Percentiles rank a stretch among this genome's conserved stretches.
Conservation (phyloP, 2,329 filamentous ascomycete species). For the Fusarium sp. region DNA sequence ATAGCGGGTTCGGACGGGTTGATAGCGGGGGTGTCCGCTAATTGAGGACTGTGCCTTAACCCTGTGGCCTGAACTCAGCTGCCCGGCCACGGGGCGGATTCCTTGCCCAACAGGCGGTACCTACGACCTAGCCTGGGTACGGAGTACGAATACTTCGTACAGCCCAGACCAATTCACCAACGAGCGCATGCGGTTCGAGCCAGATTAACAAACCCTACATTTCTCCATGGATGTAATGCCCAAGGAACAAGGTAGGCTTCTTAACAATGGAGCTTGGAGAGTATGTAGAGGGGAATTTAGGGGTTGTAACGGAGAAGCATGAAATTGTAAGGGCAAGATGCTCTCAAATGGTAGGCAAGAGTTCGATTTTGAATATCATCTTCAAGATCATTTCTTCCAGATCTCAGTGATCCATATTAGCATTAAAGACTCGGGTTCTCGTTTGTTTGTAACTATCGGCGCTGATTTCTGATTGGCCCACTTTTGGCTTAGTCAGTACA, state of each 20-base stretch:
- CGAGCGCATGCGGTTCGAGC: neutral
- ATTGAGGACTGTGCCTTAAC: neutral
- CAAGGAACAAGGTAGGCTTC: neutral
- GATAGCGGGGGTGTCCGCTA: conserved; percentile 22
- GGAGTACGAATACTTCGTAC: neutral
- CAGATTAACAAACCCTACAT: neutral
- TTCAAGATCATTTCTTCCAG: neutral
- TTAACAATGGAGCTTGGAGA: neutral
- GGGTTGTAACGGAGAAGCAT: neutral
- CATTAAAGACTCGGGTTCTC: neutral
- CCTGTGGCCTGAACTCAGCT: conserved; percentile 1
- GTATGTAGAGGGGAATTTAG: neutral
- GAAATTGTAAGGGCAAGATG: neutral
- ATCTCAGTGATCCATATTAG: neutral
- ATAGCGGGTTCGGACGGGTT: conserved; percentile 21
- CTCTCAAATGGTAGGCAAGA: neutral
- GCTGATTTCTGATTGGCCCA: conserved; percentile 29
- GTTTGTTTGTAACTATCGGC: conserved; percentile 6
- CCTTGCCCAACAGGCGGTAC: neutral
- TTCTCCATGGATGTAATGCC: neutral
- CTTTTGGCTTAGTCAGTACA: conserved; percentile 30
- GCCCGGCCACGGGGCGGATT: neutral
- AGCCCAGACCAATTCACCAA: neutral
- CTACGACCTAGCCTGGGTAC: neutral
- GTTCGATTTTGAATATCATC: neutral